A percentile compares a stretch with the other conserved stretches of the same genome.
Conservation (phyloP, 1,284 basidiomycete genomes). For the Mycena citricolor region DNA sequence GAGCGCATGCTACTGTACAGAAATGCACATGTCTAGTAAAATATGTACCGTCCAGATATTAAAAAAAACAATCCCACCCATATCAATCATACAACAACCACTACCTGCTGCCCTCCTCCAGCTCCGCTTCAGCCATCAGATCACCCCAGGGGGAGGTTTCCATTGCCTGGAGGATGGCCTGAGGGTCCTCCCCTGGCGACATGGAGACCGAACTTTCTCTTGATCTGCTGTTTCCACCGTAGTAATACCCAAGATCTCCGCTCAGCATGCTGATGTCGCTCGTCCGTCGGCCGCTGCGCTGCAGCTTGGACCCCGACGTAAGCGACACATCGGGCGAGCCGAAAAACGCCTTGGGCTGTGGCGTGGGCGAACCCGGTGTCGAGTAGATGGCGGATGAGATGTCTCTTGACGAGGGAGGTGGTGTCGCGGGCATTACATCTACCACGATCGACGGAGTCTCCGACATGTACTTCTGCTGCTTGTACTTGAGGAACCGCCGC, state of each 20-base stretch:
- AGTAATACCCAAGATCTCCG: constrained; percentile 53
- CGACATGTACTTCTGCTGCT: constrained; percentile 40
- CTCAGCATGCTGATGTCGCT: constrained; percentile 66
- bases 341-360: constrained; percentile 37
- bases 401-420: constrained; percentile 51
- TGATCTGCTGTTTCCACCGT: constrained; percentile 35
- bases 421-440: constrained; percentile 52
- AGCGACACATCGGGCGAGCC: constrained; percentile 49
- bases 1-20: constrained; percentile 18
- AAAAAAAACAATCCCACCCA: constrained; percentile 5
- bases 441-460: constrained; percentile 72
- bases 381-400: constrained; percentile 51
- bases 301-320: constrained; percentile 44
- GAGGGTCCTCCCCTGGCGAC: constrained; percentile 53
- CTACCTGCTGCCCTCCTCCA: constrained; percentile 41
- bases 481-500: constrained; percentile 58
- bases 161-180: constrained; percentile 57
- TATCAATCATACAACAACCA: constrained; percentile 14
- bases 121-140: constrained; percentile 56
- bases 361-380: constrained; percentile 44
- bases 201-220: constrained; percentile 48
- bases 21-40: constrained; percentile 17
- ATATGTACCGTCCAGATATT: constrained; percentile 17
- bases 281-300: constrained; percentile 49
- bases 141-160: constrained; percentile 70